Conservation (phyloP, 352 stramenopile genomes). For the Phytophthora boehmeriae region DNA sequence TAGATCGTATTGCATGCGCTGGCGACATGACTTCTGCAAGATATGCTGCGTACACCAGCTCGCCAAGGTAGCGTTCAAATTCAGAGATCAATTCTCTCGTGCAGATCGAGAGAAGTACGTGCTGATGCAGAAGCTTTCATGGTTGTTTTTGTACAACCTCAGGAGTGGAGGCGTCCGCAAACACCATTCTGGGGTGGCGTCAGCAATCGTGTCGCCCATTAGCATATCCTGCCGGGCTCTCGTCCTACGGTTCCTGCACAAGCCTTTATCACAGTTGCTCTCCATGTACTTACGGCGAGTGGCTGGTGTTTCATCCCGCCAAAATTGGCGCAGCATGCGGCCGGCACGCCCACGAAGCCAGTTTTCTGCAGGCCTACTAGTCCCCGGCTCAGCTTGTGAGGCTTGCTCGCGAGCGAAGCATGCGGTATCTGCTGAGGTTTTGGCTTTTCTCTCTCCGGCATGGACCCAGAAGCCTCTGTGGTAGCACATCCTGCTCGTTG, state of each 20-base stretch:
- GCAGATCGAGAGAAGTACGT: neutral
- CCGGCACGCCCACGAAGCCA: slow-evolving; percentile 3
- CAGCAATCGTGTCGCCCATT: neutral
- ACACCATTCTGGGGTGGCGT: slow-evolving; percentile 7
- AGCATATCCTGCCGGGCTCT: neutral
- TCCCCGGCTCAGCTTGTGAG: neutral
- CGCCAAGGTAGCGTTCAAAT: neutral
- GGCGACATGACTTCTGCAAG: neutral
- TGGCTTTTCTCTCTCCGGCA: neutral
- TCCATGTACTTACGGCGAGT: neutral
- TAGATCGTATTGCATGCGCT: neutral
- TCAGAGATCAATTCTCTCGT: neutral
- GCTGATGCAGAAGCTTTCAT: neutral
- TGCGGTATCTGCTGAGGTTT: neutral
- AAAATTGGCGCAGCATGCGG: neutral
- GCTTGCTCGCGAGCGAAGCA: slow-evolving; percentile 3
- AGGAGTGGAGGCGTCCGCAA: neutral
- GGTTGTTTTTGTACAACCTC: neutral
- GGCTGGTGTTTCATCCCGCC: neutral
- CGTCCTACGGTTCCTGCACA: too few relatives aligned
- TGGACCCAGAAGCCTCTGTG: slow-evolving; percentile 7
- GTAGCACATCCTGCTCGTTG: slow-evolving; percentile 8
- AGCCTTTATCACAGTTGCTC: neutral
- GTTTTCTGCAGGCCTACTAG: neutral
- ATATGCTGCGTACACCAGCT: neutral